phyloP scores from a whole-genome alignment of 257 asterid species.

The Rhazya stricta region DNA sequence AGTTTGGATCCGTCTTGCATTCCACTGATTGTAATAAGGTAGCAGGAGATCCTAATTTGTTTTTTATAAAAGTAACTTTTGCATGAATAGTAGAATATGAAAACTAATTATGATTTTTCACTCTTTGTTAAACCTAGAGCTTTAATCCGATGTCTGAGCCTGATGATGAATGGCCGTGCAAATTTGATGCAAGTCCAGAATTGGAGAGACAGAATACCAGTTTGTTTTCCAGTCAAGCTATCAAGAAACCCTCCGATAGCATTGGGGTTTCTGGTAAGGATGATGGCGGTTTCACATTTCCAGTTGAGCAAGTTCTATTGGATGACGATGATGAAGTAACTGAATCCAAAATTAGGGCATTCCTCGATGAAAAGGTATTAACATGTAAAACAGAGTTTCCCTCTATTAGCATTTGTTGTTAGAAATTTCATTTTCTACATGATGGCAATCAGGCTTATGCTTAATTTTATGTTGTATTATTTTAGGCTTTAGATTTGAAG shows the following conservation, averaged over 20 bases:
- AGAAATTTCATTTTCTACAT: not conserved
- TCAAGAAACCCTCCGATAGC: slow-evolving; percentile 33
- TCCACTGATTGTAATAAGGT: slow-evolving; percentile 72
- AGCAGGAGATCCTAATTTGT: slow-evolving; percentile 19
- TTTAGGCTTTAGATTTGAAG: slow-evolving; percentile 83
- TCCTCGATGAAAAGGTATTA: slow-evolving; percentile 87
- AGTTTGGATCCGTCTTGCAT: slow-evolving; percentile 38
- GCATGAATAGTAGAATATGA: slow-evolving; percentile 1
- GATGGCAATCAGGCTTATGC: slow-evolving; percentile 1
- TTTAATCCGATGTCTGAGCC: slow-evolving; percentile 93
- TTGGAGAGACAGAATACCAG: slow-evolving; percentile 37
- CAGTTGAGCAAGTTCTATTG: slow-evolving; percentile 46
- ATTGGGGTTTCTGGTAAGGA: slow-evolving; percentile 39
- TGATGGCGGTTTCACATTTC: slow-evolving; percentile 63
- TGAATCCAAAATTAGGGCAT: slow-evolving; percentile 84
- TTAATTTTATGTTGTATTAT: slow-evolving; percentile 16
- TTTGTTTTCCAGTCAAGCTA: slow-evolving; percentile 39
- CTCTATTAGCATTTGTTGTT: not conserved
- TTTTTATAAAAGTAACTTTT: slow-evolving; percentile 6
- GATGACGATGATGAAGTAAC: slow-evolving; percentile 90
- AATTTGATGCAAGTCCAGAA: slow-evolving; percentile 71
- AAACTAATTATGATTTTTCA: slow-evolving; percentile 4
- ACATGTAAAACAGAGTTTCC: not conserved
- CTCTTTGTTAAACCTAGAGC: slow-evolving; percentile 43
- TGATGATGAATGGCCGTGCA: slow-evolving; percentile 67